These are phyloP conservation scores for Euphorbia lathyris DNA, from an alignment of 345 rosid genomes.

Conservation along the genomic window DNA sequence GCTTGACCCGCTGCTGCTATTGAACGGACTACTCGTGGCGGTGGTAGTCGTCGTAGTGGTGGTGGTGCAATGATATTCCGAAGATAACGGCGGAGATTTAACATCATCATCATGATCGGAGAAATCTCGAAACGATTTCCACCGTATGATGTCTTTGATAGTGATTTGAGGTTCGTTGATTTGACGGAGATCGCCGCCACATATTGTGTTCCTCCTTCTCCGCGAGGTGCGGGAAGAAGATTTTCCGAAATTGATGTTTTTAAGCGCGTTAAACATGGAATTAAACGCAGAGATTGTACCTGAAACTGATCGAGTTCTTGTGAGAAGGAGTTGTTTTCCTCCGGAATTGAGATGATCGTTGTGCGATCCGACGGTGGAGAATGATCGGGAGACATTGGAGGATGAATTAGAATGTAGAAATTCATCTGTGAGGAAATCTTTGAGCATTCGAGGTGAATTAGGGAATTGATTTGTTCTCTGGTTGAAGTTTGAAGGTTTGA, in stretches of 20 bases:
- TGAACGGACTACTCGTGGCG: conserved; percentile 29
- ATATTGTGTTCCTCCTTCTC: conserved; percentile 16
- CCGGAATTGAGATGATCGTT: conserved; percentile 5
- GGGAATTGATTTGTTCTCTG: conserved; percentile 23
- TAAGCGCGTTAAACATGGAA: conserved; percentile 49
- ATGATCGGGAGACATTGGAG: conserved; percentile 38
- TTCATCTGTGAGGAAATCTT: conserved; percentile 80
- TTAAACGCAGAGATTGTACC: conserved; percentile 37
- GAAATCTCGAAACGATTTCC: conserved; percentile 75
- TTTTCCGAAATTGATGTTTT: conserved; percentile 38
- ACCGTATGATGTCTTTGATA: conserved; percentile 76
- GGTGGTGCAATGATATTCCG: conserved; percentile 34
- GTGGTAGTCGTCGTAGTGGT: conserved; percentile 40
- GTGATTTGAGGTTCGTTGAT: conserved; percentile 19
- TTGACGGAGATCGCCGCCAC: neutral
- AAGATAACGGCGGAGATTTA: conserved; percentile 22
- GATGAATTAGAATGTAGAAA: too few relatives aligned
- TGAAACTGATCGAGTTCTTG: conserved; percentile 35
- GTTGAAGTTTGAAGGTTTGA: conserved; percentile 4
- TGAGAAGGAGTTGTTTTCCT: conserved; percentile 21
- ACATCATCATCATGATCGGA: conserved; percentile 11
- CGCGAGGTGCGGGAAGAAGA: conserved; percentile 31
- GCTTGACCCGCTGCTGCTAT: conserved; percentile 53
- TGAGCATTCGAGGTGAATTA: conserved; percentile 46
- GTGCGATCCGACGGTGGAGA: conserved; percentile 20